Evolutionary conservation across 2,329 filamentous ascomycete species (phyloP), one percentile per base, ranked within the genome.

Genomic region (Fusarium fujikuroi): DNA sequence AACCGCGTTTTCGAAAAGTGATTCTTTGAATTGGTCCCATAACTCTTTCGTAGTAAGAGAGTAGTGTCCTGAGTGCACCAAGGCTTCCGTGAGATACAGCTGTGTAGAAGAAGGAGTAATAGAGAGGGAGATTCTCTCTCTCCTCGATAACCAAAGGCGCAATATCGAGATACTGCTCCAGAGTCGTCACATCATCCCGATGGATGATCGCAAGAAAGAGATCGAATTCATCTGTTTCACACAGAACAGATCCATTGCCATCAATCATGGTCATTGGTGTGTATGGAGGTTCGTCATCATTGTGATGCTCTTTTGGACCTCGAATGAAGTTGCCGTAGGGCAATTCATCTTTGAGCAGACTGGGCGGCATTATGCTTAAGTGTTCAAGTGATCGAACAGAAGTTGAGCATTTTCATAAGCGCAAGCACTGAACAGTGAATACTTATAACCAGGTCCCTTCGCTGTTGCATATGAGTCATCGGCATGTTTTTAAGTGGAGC

Each of bases 341-440:
- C 10, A 12, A 28, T 15, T 7, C 15, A 7, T 15, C 25, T 47
- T 21, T 19, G 9, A 6, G 3, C 12, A 3, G 12, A 28, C 0
- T 7, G 9, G 25, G 12, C 8, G 44, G 8, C 44, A 47, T 28
- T 7, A 0, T 28, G 10, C 2, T 10, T 15, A 47, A 28, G 3
- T 28, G 5, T 15, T 46, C 4, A 21, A 46, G 18, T 15, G 1
- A 15, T 15, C 3, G 9, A 46, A 46, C 4, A 21, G 25, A 28
- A 4, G 5, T 15, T 25, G 4, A 25, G 11, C 23, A 0, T 9
- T 8, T 25, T 12, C 0, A 44, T 25, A 9, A 30, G 16, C 4
- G 11, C 8, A 3, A 19, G 5, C 23, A 25, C 5, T 25, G 7
- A 44, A 16, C 7, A 25, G 7, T 25, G 7, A 9, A 15, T 15